Conservation (phyloP, 371 early-diverging fungal species). For the Basidiobolus heterosporus region DNA sequence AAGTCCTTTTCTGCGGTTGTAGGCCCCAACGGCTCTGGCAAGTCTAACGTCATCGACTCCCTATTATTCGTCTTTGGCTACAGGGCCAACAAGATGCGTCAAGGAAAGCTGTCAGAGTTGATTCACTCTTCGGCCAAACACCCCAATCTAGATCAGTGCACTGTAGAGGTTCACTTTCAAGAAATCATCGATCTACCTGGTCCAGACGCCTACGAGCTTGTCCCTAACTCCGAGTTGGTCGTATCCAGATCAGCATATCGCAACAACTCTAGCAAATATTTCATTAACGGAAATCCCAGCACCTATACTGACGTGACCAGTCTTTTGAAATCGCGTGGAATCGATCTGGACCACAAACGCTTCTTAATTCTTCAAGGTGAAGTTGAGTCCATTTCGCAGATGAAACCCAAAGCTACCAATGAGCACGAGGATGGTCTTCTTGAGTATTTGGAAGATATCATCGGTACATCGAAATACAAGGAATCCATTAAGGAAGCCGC, state of each 20-base stretch:
- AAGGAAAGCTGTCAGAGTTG: conserved; percentile 86
- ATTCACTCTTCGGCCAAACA: conserved; percentile 85
- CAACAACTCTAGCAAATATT: conserved; percentile 60
- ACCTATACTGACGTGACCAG: conserved; percentile 73
- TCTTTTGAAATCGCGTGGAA: conserved; percentile 73
- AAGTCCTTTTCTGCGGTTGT: conserved; percentile 84
- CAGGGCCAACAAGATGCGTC: conserved; percentile 96
- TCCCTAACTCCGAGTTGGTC: conserved; percentile 54
- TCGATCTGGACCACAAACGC: conserved; percentile 97
- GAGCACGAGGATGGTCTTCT: conserved; percentile 93
- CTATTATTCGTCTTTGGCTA: conserved; percentile 99
- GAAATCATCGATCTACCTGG: conserved; percentile 57
- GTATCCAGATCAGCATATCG: conserved; percentile 66
- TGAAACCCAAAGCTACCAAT: conserved; percentile 92
- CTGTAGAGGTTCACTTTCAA: conserved; percentile 90
- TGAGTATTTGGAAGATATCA: conserved; percentile 99
- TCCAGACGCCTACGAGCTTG: conserved; percentile 33
- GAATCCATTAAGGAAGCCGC: conserved; percentile 67
- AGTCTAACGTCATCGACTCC: conserved; percentile 98
- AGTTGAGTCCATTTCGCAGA: conserved; percentile 96
- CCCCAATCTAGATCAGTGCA: conserved; percentile 51
- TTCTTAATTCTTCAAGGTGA: conserved; percentile 99
- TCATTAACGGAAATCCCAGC: conserved; percentile 53
- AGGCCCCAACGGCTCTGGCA: conserved; percentile 99
- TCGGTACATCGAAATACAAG: conserved; percentile 90